A percentile compares a stretch with the other conserved stretches of the same genome.
phyloP scores from a whole-genome alignment of 2,329 filamentous ascomycete genomes.

The Ophiostoma australiae region DNA sequence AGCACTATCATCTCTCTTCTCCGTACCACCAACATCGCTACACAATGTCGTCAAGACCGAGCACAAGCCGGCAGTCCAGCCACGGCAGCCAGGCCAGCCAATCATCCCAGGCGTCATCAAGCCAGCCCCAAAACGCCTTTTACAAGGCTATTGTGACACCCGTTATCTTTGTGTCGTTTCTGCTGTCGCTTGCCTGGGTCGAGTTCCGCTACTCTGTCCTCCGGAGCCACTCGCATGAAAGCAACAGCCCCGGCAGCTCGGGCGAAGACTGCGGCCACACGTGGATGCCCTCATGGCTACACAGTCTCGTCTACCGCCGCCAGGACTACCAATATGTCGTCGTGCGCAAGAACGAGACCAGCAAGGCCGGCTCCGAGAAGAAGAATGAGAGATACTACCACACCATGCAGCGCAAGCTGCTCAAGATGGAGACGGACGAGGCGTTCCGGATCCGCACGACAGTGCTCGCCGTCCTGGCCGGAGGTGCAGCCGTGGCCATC shows the following conservation, averaged over 20 bases:
- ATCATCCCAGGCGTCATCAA: background rate
- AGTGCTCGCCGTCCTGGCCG: slow-evolving; percentile 48
- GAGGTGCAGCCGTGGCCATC: slow-evolving; percentile 33
- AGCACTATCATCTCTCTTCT: background rate
- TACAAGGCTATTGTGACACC: slow-evolving; percentile 54
- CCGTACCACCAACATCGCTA: background rate
- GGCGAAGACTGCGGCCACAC: background rate
- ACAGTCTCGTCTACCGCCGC: slow-evolving; percentile 39
- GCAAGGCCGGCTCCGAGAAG: slow-evolving; percentile 23
- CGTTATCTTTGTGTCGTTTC: slow-evolving; percentile 58
- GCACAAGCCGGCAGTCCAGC: background rate
- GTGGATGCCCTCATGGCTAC: slow-evolving; percentile 40
- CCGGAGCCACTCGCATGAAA: slow-evolving; percentile 41
- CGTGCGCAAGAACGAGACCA: slow-evolving; percentile 23
- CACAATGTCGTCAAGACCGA: background rate
- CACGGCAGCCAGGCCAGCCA: background rate
- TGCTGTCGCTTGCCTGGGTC: slow-evolving; percentile 60
- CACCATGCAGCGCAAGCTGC: slow-evolving; percentile 55
- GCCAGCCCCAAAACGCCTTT: background rate
- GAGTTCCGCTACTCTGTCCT: slow-evolving; percentile 52
- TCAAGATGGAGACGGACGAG: slow-evolving; percentile 58
- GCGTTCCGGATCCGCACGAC: slow-evolving; percentile 56
- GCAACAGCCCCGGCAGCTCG: background rate
- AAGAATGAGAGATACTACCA: slow-evolving; percentile 44
- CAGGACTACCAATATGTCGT: slow-evolving; percentile 32